phyloP scores from a whole-genome alignment of 495 filamentous ascomycete genomes.

The Aspergillus mulundensis region DNA sequence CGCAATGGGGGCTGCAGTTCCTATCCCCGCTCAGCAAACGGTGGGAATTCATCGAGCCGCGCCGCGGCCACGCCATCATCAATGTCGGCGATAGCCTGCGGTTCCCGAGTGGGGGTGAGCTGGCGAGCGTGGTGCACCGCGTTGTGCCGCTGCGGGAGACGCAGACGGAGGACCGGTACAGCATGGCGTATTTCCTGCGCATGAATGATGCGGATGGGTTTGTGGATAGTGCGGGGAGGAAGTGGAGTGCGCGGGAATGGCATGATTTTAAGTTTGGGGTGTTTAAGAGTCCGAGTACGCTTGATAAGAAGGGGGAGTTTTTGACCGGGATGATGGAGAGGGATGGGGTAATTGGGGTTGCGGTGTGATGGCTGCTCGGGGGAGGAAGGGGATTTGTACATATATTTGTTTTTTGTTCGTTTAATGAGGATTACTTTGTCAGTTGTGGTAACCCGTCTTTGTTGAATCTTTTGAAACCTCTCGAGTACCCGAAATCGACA shows the following conservation, averaged over 20 bases:
- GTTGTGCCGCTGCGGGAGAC: constrained; percentile 40
- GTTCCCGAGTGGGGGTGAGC: constrained; percentile 44
- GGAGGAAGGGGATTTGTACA: no score
- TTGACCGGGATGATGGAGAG: constrained; percentile 19
- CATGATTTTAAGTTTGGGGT: constrained; percentile 56
- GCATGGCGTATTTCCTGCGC: constrained; percentile 55
- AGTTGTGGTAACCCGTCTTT: no score
- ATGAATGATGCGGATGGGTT: constrained; percentile 51
- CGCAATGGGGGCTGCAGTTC: constrained; percentile 56
- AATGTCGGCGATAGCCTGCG: constrained; percentile 57
- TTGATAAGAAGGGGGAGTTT: constrained; percentile 8
- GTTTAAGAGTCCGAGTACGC: constrained; percentile 21
- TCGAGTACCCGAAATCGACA: no score
- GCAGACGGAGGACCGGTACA: constrained; percentile 43
- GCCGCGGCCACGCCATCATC: constrained; percentile 46
- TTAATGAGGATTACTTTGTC: no score
- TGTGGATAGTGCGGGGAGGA: constrained; percentile 45
- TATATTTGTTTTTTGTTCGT: no score
- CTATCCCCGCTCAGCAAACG: constrained; percentile 39
- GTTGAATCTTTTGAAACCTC: no score
- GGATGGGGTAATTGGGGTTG: no score
- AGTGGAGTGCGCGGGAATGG: constrained; percentile 49
- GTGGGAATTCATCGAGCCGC: constrained; percentile 52
- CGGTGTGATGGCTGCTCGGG: no score
- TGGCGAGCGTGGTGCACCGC: constrained; percentile 53